Base-by-base conservation (phyloP, 2,329 filamentous ascomycete genomes). In the Penicillium sp. region DNA sequence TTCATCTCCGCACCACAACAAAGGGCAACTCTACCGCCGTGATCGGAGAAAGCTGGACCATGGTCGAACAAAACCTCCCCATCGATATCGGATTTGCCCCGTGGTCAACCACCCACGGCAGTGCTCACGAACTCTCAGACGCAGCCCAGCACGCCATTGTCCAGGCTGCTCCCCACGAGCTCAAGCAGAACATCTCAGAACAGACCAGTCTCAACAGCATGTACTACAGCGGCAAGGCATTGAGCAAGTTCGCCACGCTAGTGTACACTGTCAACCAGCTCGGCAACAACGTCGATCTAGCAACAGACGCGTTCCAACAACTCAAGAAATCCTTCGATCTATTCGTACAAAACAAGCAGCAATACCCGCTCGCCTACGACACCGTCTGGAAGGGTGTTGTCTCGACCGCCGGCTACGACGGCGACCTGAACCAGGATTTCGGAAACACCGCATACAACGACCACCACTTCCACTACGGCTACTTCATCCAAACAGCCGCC, bases 141-240 rank as follows among this genome's bases (percentile, higher is more conserved):
- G 75, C 78, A n/a, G 83, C 85, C 1, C 84, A 87, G 63, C 71
- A 79, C 2, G 76, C 79, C 2, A 88, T 95, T 55, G 76, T 78
- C 36, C 78, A 81, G 1, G 79, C 87, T 9, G 89, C 91, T 1
- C 79, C 81, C n/a, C 82, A 80, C 21, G 94, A 99, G 72, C 78
- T 96, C 0, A 82, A 84, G 0, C 87, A 94, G 73, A 82, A 92
- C 70, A 90, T 97, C 74, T 74, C 79, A n/a, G 77, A 78, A 0
- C 87, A 94, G 68, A 85, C 86, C 5, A 84, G 94, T 61, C 78
- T 90, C 36, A 84, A 93, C 70, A 96, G 91, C 38, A 92, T 96
- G 86, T 97, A 97, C 75, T 97, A 88, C 73, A 90, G 89, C 65
- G 94, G 94, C 65, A 97, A 93, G 80, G 88, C 86, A 1, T 76